Base-by-base conservation (phyloP, 129 eudicot genomes). In the Chrysanthemum makinoi region DNA sequence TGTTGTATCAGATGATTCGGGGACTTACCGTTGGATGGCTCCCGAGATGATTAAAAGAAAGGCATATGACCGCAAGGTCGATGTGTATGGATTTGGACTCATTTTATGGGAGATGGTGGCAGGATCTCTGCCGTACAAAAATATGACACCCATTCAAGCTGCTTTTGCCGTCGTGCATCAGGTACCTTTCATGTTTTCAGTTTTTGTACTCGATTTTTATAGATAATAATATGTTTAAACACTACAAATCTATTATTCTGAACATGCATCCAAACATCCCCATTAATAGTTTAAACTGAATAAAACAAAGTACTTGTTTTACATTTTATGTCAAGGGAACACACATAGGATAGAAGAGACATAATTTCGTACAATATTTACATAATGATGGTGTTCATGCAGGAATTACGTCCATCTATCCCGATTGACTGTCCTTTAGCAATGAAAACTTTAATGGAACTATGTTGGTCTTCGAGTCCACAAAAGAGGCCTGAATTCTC, bases 1-100 rank as follows among this genome's bases (percentile, higher is more conserved):
- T 73, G 79, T 80, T 62, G 70, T 93, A 66, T 88, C 86, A 2
- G 96, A 93, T 85, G 98, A 93, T 61, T 90, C 96, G 1, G 96
- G 96, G 15, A 93, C 98, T n/a, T 93, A 89, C 75, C 95, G 98
- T 46, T 93, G 98, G 98, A 93, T 93, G 98, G 96, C 98, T 14
- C 98, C 98, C 19, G 98, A 93, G 79, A 89, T 93, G 98, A 89
- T 93, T 58, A 93, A 83, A 78, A 81, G 87, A 6, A 89, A 89
- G 67, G 67, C 87, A 0, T 89, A 93, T 65, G 95, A 96, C 11
- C 74, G 88, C 39, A 93, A 93, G 76, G 98, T 89, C 13, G 98
- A 93, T 70, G 90, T 93, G 0, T 93, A 93, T 70, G 87, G 98
- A 14, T 93, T 93, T 68, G 98, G 98, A 26, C 91, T 93, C 67